phyloP scores from a whole-genome alignment of 495 filamentous ascomycete species.

The Daldinia grandis region DNA sequence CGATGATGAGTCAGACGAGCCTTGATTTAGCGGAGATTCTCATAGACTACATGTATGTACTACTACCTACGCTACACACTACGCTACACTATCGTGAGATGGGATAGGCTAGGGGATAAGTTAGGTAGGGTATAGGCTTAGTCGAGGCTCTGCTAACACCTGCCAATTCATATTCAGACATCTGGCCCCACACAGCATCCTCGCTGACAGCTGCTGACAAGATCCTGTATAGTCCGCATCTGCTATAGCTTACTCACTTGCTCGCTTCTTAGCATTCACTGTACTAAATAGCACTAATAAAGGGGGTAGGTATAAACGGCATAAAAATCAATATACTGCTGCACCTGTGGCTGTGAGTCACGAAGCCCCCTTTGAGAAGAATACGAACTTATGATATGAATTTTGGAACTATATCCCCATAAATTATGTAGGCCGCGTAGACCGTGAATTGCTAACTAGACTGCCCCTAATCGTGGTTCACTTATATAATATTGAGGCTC shows the following conservation, averaged over 20 bases:
- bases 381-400: constrained; percentile 24
- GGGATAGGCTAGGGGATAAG: neutral
- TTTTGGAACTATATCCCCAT: constrained; percentile 28
- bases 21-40: constrained; percentile 23
- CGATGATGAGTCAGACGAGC: constrained; percentile 25
- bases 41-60: no score
- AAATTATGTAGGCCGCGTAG: constrained; percentile 33
- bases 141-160: constrained; percentile 28
- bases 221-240: constrained; percentile 3
- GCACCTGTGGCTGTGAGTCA: constrained; percentile 11
- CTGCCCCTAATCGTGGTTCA: neutral
- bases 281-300: constrained; percentile 7
- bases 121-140: constrained; percentile 4
- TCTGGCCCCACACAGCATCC: constrained; percentile 27
- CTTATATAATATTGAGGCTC: constrained; percentile 21
- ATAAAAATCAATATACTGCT: constrained; percentile 5
- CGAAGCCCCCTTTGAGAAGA: neutral
- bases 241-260: neutral
- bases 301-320: constrained; percentile 29
- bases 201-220: constrained; percentile 28
- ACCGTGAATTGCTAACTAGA: constrained; percentile 16
- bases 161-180: constrained; percentile 27
- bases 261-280: neutral
- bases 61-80: neutral
- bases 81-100: neutral